Conservation (phyloP, 805 yeast genomes). For the Lipomyces mesembrius region DNA sequence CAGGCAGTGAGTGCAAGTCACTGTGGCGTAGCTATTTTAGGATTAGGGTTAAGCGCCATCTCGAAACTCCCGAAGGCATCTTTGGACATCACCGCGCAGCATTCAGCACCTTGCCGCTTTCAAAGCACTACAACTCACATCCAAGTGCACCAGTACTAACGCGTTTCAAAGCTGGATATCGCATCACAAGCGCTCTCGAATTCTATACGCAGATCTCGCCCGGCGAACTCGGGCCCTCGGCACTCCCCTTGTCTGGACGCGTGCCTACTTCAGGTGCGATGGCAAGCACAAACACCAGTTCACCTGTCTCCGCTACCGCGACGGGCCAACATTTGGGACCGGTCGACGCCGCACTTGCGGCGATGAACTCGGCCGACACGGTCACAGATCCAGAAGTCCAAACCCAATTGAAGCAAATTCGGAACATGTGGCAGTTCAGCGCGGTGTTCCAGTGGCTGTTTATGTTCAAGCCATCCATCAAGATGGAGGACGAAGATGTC, state of each 20-base stretch:
- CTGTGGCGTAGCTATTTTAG: no score
- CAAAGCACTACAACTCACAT: background rate
- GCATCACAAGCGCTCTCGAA: background rate
- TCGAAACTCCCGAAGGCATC: background rate
- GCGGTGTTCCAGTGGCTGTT: slow-evolving; percentile 43
- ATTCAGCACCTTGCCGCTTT: background rate
- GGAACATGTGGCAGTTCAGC: slow-evolving; percentile 44
- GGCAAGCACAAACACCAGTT: slow-evolving; percentile 4
- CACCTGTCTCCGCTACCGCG: slow-evolving; percentile 13
- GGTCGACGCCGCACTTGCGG: slow-evolving; percentile 33
- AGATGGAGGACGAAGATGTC: slow-evolving; percentile 39
- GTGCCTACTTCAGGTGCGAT: slow-evolving; percentile 3
- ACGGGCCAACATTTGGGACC: slow-evolving; percentile 26
- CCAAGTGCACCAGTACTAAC: background rate
- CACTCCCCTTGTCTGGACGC: background rate
- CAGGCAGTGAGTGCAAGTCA: no score
- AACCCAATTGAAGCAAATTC: slow-evolving; percentile 34
- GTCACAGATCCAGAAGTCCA: slow-evolving; percentile 24
- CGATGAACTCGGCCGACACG: slow-evolving; percentile 28
- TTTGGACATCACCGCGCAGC: background rate
- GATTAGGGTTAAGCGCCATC: no score
- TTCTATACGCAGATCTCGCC: background rate
- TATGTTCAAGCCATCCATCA: slow-evolving; percentile 38
- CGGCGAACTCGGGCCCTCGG: background rate
- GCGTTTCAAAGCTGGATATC: background rate